phyloP scores from a whole-genome alignment of 768 basidiomycete genomes.

The Russula lepida region DNA sequence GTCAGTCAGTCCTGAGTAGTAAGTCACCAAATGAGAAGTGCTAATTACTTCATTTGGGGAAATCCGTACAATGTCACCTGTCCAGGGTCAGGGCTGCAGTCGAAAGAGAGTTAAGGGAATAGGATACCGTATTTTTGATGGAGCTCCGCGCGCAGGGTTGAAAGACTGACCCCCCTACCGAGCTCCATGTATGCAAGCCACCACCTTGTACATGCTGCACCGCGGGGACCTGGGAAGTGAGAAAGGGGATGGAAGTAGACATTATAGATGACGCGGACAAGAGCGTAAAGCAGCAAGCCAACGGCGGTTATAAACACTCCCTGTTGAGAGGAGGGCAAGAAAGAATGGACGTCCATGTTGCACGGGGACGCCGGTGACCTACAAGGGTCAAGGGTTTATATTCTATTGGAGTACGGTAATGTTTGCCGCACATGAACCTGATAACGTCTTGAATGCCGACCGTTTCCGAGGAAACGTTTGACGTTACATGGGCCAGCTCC shows the following conservation, averaged over 20 bases:
- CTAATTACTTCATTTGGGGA: conserved; percentile 6
- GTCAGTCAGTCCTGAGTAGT: not conserved
- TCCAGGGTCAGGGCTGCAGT: not conserved
- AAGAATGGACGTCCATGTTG: not conserved
- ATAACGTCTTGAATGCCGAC: too few relatives aligned
- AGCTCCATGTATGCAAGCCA: conserved; percentile 16
- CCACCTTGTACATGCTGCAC: conserved; percentile 10
- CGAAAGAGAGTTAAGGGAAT: not conserved
- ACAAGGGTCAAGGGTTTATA: too few relatives aligned
- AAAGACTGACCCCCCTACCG: not conserved
- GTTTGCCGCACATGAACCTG: too few relatives aligned
- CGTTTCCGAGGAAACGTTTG: too few relatives aligned
- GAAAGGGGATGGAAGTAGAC: conserved; percentile 13
- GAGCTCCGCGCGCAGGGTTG: conserved; percentile 4
- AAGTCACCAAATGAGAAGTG: not conserved
- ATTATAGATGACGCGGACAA: conserved; percentile 1
- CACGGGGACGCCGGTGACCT: too few relatives aligned
- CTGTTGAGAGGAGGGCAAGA: not conserved
- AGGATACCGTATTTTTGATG: conserved; percentile 7
- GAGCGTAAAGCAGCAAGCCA: not conserved
- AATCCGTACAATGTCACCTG: conserved; percentile 16
- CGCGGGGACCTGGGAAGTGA: conserved; percentile 12
- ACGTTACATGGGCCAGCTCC: too few relatives aligned
- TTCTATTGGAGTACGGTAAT: too few relatives aligned
- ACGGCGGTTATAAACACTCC: not conserved